Base-by-base conservation (phyloP, 1,139 yeast species). In the Blastobotrys indianensis region DNA sequence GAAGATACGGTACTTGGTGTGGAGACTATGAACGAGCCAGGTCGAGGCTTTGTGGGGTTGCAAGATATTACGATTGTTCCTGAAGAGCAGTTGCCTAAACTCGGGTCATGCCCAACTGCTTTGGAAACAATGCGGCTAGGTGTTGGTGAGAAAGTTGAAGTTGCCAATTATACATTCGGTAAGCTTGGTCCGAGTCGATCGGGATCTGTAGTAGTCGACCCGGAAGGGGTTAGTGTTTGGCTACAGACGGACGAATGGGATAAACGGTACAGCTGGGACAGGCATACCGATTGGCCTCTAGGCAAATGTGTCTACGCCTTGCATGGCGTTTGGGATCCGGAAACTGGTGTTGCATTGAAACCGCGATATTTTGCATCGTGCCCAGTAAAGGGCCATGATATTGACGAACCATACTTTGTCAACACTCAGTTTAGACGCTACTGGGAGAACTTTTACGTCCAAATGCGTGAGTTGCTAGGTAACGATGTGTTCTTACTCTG, bases 1-100 rank as follows among this genome's bases (percentile, higher is more conserved):
- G 72, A 73, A 20, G 62, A 70, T 7, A 54, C 67, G 25, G 65
- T 85, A 3, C 55, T 86, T 31, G 96, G 94, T 1, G 73, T 85
- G 41, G 96, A 87, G 65, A 76, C 84, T 49, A 65, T 87, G 70
- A 87, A 87, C 61, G 96, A 87, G 61, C 95, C 95, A 9, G 54
- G 59, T 51, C 38, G 60, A 50, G 67, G 65, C 4, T 44, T 54
- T 28, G 53, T 63, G 35, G 67, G 68, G 6, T 49, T 51, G 29
- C 51, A 53, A 17, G 63, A 64, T 39, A 55, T 64, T 23, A 53
- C 61, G 9, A 53, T 52, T n/a, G 51, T 63, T 2, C 64, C 66
- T 13, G 53, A 57, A 7, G 57, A 52, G 13, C 64, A 62, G 50
- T 52, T 54, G 68, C 54, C 64, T 38, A 56, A 58, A 28, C 54